Conservation (phyloP, 192 early-diverging fungal species). For the Coemansia sp. region DNA sequence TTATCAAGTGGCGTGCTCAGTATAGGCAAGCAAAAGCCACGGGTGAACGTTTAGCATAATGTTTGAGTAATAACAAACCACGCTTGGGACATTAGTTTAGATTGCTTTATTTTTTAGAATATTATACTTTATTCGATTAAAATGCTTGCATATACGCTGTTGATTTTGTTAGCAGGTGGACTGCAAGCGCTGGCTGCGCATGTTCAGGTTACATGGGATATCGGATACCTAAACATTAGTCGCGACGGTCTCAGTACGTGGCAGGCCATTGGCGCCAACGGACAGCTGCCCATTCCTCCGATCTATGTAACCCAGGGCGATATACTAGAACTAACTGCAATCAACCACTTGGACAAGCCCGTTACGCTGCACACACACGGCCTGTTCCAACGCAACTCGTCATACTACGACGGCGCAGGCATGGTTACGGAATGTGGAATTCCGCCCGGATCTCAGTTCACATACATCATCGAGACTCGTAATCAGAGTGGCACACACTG, state of each 20-base stretch:
- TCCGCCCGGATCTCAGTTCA: slow-evolving; percentile 61
- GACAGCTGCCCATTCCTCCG: slow-evolving; percentile 57
- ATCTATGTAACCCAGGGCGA: slow-evolving; percentile 19
- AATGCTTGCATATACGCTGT: background rate
- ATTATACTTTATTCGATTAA: background rate
- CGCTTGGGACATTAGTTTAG: too few relatives aligned
- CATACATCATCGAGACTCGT: slow-evolving; percentile 60
- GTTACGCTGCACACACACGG: slow-evolving; percentile 76
- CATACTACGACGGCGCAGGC: slow-evolving; percentile 66
- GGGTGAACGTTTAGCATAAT: too few relatives aligned
- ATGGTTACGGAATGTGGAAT: slow-evolving; percentile 76
- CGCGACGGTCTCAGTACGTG: slow-evolving; percentile 62
- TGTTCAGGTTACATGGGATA: slow-evolving; percentile 59
- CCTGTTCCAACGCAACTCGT: slow-evolving; percentile 69
- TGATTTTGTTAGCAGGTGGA: background rate
- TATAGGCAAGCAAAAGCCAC: too few relatives aligned
- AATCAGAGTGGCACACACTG: slow-evolving; percentile 80
- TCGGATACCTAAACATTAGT: slow-evolving; percentile 63
- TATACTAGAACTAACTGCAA: slow-evolving; percentile 31
- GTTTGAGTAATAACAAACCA: too few relatives aligned
- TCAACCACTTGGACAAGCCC: slow-evolving; percentile 59
- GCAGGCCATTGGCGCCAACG: slow-evolving; percentile 66
- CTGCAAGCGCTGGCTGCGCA: slow-evolving; percentile 1
- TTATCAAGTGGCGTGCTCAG: too few relatives aligned
- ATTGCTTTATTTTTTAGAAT: too few relatives aligned